A percentile compares a stretch with the other conserved stretches of the same genome.
These are phyloP conservation scores for Leccinum ochraceum DNA, from an alignment of 768 basidiomycete genomes.

Conservation along the genomic window DNA sequence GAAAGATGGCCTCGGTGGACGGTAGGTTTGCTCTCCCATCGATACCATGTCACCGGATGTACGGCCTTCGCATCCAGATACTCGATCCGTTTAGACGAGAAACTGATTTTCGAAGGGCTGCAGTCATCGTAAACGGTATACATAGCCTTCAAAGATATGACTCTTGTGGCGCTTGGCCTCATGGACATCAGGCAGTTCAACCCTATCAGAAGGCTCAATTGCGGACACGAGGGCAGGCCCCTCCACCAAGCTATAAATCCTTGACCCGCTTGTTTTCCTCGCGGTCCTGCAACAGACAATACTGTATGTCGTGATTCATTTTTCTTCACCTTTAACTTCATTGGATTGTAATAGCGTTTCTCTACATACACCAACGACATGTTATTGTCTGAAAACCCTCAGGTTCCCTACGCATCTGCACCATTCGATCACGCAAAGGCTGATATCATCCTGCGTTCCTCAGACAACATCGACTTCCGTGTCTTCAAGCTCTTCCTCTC, in stretches of 20 bases:
- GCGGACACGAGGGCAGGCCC: too few species aligned
- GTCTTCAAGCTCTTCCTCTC: slow-evolving; percentile 14
- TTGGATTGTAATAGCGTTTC: background rate
- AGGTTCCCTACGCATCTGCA: slow-evolving; percentile 10
- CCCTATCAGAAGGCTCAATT: too few species aligned
- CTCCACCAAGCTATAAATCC: background rate
- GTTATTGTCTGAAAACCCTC: background rate
- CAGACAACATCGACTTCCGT: slow-evolving; percentile 32
- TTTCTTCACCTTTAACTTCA: background rate
- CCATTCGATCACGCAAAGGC: slow-evolving; percentile 26
- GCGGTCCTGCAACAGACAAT: background rate
- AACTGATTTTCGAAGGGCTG: background rate
- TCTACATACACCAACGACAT: background rate
- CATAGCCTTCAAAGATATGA: too few species aligned
- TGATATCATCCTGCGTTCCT: slow-evolving; percentile 30
- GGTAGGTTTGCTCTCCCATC: background rate
- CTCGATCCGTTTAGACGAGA: background rate
- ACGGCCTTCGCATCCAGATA: background rate
- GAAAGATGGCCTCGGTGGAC: too few species aligned
- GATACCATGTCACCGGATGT: background rate
- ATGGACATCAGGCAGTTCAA: background rate
- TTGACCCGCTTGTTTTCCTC: background rate
- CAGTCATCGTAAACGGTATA: too few species aligned
- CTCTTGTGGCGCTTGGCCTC: too few species aligned
- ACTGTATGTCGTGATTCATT: background rate